Evolutionary conservation across 495 filamentous ascomycete genomes (phyloP).

Genomic region (Aspergillus wentii): DNA sequence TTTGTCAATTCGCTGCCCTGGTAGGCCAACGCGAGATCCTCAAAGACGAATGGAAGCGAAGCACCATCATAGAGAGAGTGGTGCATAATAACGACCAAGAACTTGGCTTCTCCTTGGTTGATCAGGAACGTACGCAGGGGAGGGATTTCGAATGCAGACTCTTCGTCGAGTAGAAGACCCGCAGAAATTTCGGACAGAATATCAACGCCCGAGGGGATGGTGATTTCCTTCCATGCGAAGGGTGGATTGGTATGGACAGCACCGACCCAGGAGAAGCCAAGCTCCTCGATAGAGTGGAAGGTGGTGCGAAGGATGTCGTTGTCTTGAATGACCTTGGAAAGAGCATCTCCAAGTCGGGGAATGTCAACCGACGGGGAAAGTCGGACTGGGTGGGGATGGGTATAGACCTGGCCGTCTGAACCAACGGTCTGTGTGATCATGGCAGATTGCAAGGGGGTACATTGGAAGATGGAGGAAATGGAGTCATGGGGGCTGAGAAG

Average conservation of each 20-base stretch:
- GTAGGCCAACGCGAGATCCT: constrained; percentile 43
- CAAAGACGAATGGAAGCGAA: constrained; percentile 65
- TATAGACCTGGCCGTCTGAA: constrained; percentile 52
- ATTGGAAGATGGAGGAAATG: constrained; percentile 65
- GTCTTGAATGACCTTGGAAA: constrained; percentile 33
- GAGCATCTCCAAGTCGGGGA: constrained; percentile 38
- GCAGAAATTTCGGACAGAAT: constrained; percentile 7
- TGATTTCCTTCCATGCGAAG: constrained; percentile 17
- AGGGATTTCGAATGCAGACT: constrained; percentile 11
- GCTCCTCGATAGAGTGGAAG: constrained; percentile 36
- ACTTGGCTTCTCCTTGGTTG: constrained; percentile 13
- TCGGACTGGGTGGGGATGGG: constrained; percentile 56
- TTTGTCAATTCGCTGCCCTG: constrained; percentile 11
- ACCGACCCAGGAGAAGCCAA: constrained; percentile 18
- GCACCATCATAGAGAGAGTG: constrained; percentile 88
- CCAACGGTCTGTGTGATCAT: constrained; percentile 62
- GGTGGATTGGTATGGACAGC: constrained; percentile 16
- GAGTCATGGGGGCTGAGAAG: constrained; percentile 45
- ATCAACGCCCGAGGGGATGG: constrained; percentile 7
- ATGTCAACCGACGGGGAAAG: constrained; percentile 38
- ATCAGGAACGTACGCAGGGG: constrained; percentile 16
- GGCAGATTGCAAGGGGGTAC: constrained; percentile 70
- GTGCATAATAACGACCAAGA: constrained; percentile 49
- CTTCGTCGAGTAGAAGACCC: constrained; percentile 11
- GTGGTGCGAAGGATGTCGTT: constrained; percentile 59